Evolutionary conservation across 805 yeast genomes (phyloP).

Genomic region (Saturnispora serradocipensis): DNA sequence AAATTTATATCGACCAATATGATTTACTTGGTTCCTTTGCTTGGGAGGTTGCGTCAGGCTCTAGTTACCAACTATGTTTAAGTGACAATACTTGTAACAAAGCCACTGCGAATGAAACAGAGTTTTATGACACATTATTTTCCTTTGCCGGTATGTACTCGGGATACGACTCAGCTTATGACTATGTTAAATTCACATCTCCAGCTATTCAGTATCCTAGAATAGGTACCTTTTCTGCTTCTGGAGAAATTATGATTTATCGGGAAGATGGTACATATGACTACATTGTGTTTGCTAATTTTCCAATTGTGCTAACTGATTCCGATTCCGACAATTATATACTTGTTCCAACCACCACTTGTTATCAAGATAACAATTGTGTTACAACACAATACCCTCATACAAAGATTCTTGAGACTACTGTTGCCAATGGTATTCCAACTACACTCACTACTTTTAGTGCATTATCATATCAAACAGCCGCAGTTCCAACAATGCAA

Average conservation of each 20-base stretch:
- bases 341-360: constrained; percentile 6
- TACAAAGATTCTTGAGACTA: background rate
- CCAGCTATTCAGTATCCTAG: constrained; percentile 9
- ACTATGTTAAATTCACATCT: constrained; percentile 8
- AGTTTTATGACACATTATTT: constrained; percentile 5
- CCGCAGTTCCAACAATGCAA: constrained; percentile 1
- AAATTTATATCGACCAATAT: constrained; percentile 3
- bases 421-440: background rate
- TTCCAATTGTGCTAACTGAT: constrained; percentile 7
- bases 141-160: constrained; percentile 7
- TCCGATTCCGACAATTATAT: constrained; percentile 4
- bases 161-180: constrained; percentile 1
- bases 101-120: background rate
- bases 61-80: constrained; percentile 6
- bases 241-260: background rate
- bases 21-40: background rate
- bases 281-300: background rate
- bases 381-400: constrained; percentile 9
- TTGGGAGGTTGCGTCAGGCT: constrained; percentile 7
- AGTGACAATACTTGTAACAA: constrained; percentile 6
- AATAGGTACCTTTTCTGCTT: constrained; percentile 7
- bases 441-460: constrained; percentile 4
- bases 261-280: background rate
- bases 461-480: background rate
- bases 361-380: constrained; percentile 9